Percentiles rank a stretch among this genome's conserved stretches.
phyloP scores from a whole-genome alignment of 129 eudicot species.

The Rutidosis leptorrhynchoides region DNA sequence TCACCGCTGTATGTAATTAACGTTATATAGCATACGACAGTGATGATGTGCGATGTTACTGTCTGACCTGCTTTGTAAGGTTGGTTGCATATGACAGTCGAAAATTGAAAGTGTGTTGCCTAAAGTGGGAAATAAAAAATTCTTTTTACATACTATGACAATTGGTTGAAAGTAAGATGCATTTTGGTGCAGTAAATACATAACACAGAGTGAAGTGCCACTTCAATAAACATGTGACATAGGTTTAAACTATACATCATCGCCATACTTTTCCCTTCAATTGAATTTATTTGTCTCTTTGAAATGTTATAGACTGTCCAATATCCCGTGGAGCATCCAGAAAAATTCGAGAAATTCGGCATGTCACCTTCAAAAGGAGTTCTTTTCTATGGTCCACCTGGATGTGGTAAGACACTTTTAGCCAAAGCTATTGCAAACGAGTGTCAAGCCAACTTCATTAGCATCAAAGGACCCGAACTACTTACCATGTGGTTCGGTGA shows the following conservation, averaged over 20 bases:
- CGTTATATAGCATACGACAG: too few species aligned
- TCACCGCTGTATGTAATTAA: too few species aligned
- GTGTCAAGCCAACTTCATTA: constrained; percentile 81
- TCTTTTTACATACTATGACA: neutral
- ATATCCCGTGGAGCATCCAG: constrained; percentile 91
- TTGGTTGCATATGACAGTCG: neutral
- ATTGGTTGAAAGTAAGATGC: neutral
- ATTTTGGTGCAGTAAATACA: neutral
- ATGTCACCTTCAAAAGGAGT: constrained; percentile 92
- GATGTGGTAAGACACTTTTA: constrained; percentile 69
- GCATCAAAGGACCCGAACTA: constrained; percentile 74
- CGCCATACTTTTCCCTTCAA: neutral
- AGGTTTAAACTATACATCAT: neutral
- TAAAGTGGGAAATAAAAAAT: neutral
- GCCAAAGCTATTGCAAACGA: constrained; percentile 86
- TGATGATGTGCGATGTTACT: too few species aligned
- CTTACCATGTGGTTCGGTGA: constrained; percentile 95
- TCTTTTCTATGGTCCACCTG: constrained; percentile 82
- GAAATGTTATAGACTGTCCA: constrained; percentile 63
- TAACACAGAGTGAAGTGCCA: neutral
- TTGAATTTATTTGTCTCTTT: neutral
- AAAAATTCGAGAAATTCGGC: constrained; percentile 81
- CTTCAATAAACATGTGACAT: neutral
- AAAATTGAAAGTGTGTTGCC: neutral
- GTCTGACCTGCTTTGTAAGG: neutral